Evolutionary conservation across 768 basidiomycete species (phyloP).

Genomic region (Rhizopogon salebrosus): DNA sequence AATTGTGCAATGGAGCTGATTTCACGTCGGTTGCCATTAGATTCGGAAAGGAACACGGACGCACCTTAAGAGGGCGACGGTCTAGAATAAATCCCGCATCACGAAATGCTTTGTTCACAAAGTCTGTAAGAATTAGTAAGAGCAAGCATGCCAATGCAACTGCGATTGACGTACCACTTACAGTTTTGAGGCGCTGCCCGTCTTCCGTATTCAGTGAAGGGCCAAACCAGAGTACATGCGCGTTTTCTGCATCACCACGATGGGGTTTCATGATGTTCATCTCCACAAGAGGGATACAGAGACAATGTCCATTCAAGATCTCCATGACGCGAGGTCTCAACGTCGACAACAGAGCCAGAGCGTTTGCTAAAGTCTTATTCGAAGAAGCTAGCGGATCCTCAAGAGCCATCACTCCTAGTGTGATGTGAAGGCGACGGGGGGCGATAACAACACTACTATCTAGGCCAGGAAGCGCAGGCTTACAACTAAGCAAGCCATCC

Average conservation of each 20-base stretch:
- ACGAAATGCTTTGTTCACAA: conserved; percentile 36
- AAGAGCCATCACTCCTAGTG: conserved; percentile 70
- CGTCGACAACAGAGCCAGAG: conserved; percentile 38
- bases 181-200: conserved; percentile 22
- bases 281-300: conserved; percentile 38
- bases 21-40: background rate
- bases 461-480: conserved; percentile 41
- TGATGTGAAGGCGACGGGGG: conserved; percentile 60
- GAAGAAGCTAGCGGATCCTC: conserved; percentile 16
- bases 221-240: conserved; percentile 55
- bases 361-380: conserved; percentile 31
- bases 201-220: conserved; percentile 33
- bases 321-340: conserved; percentile 35
- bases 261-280: conserved; percentile 48
- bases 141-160: background rate
- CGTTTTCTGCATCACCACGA: conserved; percentile 30
- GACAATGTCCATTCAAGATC: conserved; percentile 28
- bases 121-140: conserved; percentile 26
- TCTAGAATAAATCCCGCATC: conserved; percentile 40
- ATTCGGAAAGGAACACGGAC: conserved; percentile 2
- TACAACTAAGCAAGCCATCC: conserved; percentile 12
- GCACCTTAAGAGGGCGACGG: conserved; percentile 46
- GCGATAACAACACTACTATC: conserved; percentile 56
- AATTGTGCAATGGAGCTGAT: conserved; percentile 45
- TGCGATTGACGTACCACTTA: conserved; percentile 30